These are phyloP conservation scores for Geranium rotundifolium DNA, from an alignment of 345 rosid species.

Conservation along the genomic window DNA sequence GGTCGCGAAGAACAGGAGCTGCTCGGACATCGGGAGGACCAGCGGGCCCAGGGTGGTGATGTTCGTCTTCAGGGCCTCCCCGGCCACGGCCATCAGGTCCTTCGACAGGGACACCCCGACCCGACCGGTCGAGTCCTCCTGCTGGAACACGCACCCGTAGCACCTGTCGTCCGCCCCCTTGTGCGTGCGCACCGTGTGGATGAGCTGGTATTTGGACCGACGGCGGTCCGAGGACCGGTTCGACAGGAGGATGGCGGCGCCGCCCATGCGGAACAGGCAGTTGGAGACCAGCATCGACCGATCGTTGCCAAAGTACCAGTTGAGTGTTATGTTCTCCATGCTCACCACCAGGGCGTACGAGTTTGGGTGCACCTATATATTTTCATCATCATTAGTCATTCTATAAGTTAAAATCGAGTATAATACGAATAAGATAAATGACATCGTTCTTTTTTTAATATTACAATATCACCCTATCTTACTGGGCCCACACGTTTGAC, in stretches of 20 bases:
- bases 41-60: slow-evolving; percentile 7
- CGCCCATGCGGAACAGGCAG: slow-evolving; percentile 7
- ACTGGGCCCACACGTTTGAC: too few relatives aligned
- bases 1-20: not conserved
- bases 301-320: slow-evolving; percentile 7
- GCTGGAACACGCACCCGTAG: slow-evolving; percentile 6
- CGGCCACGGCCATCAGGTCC: slow-evolving; percentile 10
- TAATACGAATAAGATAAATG: too few relatives aligned
- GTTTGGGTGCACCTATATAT: slow-evolving; percentile 2
- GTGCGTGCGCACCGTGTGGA: slow-evolving; percentile 11
- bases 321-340: slow-evolving; percentile 8
- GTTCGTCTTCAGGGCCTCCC: slow-evolving; percentile 6
- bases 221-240: slow-evolving; percentile 7
- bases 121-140: not conserved
- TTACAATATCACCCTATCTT: too few relatives aligned
- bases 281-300: slow-evolving; percentile 10
- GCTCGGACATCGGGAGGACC: slow-evolving; percentile 3
- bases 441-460: too few relatives aligned
- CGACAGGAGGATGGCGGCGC: slow-evolving; percentile 4
- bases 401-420: too few relatives aligned
- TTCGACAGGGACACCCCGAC: slow-evolving; percentile 5
- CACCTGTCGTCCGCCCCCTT: not conserved
- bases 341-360: slow-evolving; percentile 11
- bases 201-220: slow-evolving; percentile 8
- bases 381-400: too few relatives aligned